Conservation (phyloP, 495 filamentous ascomycete genomes). For the Bacidia gigantensis region DNA sequence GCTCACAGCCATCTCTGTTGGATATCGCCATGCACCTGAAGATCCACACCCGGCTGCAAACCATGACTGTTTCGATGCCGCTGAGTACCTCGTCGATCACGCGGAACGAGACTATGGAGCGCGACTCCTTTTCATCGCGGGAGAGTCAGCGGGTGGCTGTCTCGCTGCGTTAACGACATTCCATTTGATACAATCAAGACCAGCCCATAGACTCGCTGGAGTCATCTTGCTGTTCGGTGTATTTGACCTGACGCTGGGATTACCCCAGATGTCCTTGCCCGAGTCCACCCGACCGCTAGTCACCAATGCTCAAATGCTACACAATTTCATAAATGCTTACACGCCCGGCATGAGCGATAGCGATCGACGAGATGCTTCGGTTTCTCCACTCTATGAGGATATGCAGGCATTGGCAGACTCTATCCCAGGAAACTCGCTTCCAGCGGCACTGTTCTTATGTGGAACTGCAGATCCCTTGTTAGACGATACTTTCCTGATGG, state of each 20-base stretch:
- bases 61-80: constrained; percentile 42
- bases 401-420: constrained; percentile 22
- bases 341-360: constrained; percentile 26
- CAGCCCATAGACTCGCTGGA: constrained; percentile 27
- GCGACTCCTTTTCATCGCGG: constrained; percentile 19
- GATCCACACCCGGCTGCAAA: constrained; percentile 37
- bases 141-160: constrained; percentile 33
- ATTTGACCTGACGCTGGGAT: constrained; percentile 29
- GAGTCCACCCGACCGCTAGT: constrained; percentile 16
- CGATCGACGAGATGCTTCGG: constrained; percentile 24
- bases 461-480: constrained; percentile 41
- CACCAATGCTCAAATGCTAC: constrained; percentile 26
- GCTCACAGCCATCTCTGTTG: no score
- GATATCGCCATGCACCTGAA: constrained; percentile 48
- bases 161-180: constrained; percentile 30
- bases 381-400: constrained; percentile 35
- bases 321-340: constrained; percentile 29
- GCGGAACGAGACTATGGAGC: constrained; percentile 18
- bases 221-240: constrained; percentile 34
- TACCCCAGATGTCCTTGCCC: constrained; percentile 23
- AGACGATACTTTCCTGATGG: constrained; percentile 43
- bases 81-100: constrained; percentile 37
- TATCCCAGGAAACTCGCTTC: constrained; percentile 18
- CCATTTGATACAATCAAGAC: constrained; percentile 29
- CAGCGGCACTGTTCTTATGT: constrained; percentile 37